Conservation (phyloP, 345 rosid species). For the Euphorbia lathyris region DNA sequence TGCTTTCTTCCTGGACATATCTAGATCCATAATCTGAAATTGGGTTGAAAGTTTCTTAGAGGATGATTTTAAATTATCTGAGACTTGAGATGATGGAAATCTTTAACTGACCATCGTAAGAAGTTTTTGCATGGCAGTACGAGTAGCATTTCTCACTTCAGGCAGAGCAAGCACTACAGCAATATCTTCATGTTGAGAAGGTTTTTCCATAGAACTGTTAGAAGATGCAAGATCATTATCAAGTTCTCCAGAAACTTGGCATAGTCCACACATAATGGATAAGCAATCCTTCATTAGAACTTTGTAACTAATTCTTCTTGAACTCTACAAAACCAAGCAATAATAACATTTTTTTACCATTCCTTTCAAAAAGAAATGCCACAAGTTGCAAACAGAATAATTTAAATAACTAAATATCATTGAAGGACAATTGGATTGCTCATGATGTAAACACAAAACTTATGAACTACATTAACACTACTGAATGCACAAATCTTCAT, state of each 20-base stretch:
- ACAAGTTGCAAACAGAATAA: not conserved
- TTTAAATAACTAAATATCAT: not conserved
- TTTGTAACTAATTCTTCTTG: constrained; percentile 70
- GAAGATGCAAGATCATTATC: constrained; percentile 13
- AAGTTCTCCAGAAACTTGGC: constrained; percentile 27
- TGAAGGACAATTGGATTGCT: not conserved
- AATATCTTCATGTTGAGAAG: constrained; percentile 24
- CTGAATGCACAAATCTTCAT: constrained; percentile 2
- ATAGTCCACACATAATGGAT: constrained; percentile 44
- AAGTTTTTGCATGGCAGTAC: constrained; percentile 57
- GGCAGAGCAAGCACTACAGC: constrained; percentile 40
- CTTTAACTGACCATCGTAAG: constrained; percentile 45
- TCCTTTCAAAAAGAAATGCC: not conserved
- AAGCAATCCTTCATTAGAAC: constrained; percentile 63
- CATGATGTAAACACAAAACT: not conserved
- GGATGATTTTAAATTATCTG: constrained; percentile 5
- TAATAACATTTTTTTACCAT: constrained; percentile 8
- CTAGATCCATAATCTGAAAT: constrained; percentile 78
- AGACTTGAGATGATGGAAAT: not conserved
- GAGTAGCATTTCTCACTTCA: constrained; percentile 45
- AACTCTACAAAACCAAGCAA: constrained; percentile 45
- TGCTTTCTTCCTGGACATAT: constrained; percentile 64
- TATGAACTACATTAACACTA: constrained; percentile 7
- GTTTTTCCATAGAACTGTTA: constrained; percentile 20
- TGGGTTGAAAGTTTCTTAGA: constrained; percentile 7